Conservation (phyloP, 1,139 yeast species). For the Kluyveromyces marxianus region DNA sequence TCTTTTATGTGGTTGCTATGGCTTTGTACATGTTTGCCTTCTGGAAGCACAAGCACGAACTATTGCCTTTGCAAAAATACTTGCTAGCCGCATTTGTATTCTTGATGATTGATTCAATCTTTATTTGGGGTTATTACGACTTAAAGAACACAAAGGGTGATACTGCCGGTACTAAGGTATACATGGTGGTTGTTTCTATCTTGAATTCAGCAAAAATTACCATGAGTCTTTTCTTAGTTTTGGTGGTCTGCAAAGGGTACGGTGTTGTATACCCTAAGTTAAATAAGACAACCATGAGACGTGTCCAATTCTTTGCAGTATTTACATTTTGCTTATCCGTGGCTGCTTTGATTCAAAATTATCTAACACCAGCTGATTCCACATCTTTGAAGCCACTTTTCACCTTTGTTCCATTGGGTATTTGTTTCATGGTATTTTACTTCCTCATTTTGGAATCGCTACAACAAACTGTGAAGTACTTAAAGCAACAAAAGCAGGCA, state of each 20-base stretch:
- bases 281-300: constrained; percentile 67
- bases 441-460: constrained; percentile 66
- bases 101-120: constrained; percentile 75
- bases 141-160: constrained; percentile 59
- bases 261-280: constrained; percentile 88
- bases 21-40: constrained; percentile 81
- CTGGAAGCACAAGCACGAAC: constrained; percentile 77
- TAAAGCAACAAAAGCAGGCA: constrained; percentile 81
- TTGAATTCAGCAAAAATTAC: constrained; percentile 78
- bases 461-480: constrained; percentile 61
- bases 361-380: constrained; percentile 44
- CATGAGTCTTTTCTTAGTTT: constrained; percentile 77
- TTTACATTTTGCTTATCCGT: constrained; percentile 64
- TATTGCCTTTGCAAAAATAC: constrained; percentile 85
- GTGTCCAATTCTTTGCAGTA: constrained; percentile 69
- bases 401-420: constrained; percentile 58
- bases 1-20: constrained; percentile 74
- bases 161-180: constrained; percentile 60
- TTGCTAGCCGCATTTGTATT: constrained; percentile 78
- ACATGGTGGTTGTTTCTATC: constrained; percentile 69
- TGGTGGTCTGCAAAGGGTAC: constrained; percentile 85
- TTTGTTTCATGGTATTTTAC: constrained; percentile 68
- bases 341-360: constrained; percentile 61
- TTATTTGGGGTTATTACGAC: constrained; percentile 90
- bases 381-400: constrained; percentile 35